phyloP scores from a whole-genome alignment of 345 rosid genomes.

The Bruguiera gymnorhiza region DNA sequence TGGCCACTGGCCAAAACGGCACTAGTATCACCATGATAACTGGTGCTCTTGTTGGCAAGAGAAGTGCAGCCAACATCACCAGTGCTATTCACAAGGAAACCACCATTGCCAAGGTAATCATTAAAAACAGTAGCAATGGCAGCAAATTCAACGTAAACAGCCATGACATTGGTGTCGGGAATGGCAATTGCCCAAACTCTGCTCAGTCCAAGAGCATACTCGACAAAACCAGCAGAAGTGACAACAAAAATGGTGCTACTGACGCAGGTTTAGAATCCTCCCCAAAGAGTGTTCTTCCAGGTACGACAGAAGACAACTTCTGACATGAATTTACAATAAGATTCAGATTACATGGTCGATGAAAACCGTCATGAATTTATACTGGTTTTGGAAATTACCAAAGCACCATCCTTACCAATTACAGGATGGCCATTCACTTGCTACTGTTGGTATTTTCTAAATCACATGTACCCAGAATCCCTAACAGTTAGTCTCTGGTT shows the following conservation, averaged over 20 bases:
- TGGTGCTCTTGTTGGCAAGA: not conserved
- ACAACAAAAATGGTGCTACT: conserved; percentile 12
- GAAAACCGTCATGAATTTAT: no score
- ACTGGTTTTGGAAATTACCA: no score
- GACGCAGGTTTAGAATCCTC: conserved; percentile 37
- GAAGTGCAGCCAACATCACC: not conserved
- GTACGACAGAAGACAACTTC: conserved; percentile 15
- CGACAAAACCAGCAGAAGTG: conserved; percentile 12
- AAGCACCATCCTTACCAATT: no score
- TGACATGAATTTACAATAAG: not conserved
- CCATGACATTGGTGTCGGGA: conserved; percentile 15
- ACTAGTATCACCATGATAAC: not conserved
- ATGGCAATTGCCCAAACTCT: conserved; percentile 19
- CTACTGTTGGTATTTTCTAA: no score
- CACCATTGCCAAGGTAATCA: not conserved
- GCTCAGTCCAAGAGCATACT: conserved; percentile 8
- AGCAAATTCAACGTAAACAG: conserved; percentile 8
- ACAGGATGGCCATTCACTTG: no score
- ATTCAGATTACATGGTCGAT: not conserved
- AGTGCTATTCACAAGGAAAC: conserved; percentile 7
- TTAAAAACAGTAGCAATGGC: not conserved
- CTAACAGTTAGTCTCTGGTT: no score
- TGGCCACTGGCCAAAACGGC: not conserved
- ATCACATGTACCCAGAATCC: no score
- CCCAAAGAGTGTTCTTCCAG: conserved; percentile 65